Base-by-base conservation (phyloP, 2,329 filamentous ascomycete genomes). In the Alternaria gaisen region DNA sequence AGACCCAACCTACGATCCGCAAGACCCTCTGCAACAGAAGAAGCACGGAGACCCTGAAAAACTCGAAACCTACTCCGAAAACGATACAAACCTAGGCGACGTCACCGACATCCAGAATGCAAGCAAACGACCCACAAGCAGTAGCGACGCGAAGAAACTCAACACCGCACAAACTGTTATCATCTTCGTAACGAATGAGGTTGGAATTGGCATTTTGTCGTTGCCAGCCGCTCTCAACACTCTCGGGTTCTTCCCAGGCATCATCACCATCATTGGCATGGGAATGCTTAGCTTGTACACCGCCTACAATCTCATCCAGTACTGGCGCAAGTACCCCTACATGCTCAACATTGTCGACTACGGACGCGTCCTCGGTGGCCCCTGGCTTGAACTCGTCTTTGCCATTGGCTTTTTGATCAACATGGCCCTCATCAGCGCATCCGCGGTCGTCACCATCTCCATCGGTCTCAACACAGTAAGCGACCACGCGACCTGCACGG, bases 301-400 rank as follows among this genome's bases (percentile, higher is more conserved):
- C 10, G 72, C 71, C 12, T 74, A 72, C 57, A 72, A 72, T 28
- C 66, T 73, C n/a, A 55, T 74, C 12, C 70, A 73, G 38, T 73
- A 72, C 59, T 74, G 70, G 67, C 67, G 71, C n/a, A 72, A 70
- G 53, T 73, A 73, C 24, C 69, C 69, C 2, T 70, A 70, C 54
- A 72, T 74, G 66, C 66, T 70, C 40, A 73, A 74, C 52, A 69
- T 73, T 43, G 71, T 74, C 52, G 71, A 74, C 59, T 73, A 72
- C 47, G 71, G 71, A 28, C 68, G 71, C 40, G 69, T 70, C 12
- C 63, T 74, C 5, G 71, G 71, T 20, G 71, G 72, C 2, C 70
- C 67, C 7, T 69, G 65, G 65, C 53, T 70, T 28, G 72, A 74
- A 53, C 63, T 53, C n/a, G 63, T 74, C 32, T 70, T 74, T 24